Evolutionary conservation across 306 rosid species (phyloP).

Genomic region (Ormosia emarginata): DNA sequence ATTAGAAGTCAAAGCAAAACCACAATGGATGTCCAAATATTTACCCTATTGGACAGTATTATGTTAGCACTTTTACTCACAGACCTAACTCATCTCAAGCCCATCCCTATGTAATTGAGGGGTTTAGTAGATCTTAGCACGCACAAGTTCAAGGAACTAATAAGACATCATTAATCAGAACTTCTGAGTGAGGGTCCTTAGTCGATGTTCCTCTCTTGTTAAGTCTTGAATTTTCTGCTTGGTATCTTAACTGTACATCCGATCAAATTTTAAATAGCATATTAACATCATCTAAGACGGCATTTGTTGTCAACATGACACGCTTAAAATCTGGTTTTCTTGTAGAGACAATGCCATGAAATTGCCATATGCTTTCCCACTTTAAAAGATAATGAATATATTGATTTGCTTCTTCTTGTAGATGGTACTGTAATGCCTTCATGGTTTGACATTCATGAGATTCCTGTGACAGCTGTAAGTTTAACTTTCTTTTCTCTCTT

Average conservation of each 20-base stretch:
- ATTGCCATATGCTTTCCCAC: not conserved
- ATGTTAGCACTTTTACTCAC: not conserved
- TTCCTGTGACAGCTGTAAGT: conserved; percentile 76
- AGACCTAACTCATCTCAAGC: not conserved
- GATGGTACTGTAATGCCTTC: conserved; percentile 81
- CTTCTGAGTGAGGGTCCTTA: not conserved
- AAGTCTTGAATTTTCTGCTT: not conserved
- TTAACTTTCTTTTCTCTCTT: not conserved
- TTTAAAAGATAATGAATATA: not conserved
- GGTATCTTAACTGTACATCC: not conserved
- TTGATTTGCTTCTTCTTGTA: conserved; percentile 37
- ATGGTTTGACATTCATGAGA: conserved; percentile 84
- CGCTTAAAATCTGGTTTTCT: not conserved
- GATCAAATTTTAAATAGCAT: not conserved
- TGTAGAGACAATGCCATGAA: not conserved
- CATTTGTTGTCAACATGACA: not conserved
- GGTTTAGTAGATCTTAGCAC: not conserved
- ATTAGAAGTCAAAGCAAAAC: no score
- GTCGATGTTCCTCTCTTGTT: not conserved
- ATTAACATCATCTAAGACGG: not conserved
- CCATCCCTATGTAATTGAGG: not conserved
- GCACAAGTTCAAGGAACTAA: not conserved
- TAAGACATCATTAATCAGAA: not conserved
- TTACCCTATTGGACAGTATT: not conserved
- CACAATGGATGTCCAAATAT: not conserved